Percentiles rank a stretch among this genome's conserved stretches.
Conservation (phyloP, 768 basidiomycete genomes). For the Cubamyces sp. region DNA sequence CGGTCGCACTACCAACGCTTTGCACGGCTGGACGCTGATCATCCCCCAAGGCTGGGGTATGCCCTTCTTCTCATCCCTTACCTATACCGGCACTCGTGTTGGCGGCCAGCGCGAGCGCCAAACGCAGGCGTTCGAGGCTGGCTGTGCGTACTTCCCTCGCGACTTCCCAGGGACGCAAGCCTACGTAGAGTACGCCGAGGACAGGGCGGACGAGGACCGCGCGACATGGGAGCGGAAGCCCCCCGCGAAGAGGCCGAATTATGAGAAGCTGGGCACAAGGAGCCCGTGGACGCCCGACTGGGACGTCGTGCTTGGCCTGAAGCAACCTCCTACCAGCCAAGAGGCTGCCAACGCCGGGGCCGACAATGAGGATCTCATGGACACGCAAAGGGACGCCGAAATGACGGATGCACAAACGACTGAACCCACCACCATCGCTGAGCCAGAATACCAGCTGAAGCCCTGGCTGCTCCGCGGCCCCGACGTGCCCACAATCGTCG, state of each 20-base stretch:
- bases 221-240: constrained; percentile 79
- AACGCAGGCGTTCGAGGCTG: constrained; percentile 84
- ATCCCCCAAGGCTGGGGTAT: constrained; percentile 90
- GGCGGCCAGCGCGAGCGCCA: constrained; percentile 84
- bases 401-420: constrained; percentile 13
- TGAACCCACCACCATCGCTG: not conserved
- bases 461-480: constrained; percentile 78
- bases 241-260: constrained; percentile 84
- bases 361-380: constrained; percentile 43
- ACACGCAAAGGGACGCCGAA: constrained; percentile 59
- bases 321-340: not conserved
- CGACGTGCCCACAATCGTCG: constrained; percentile 50
- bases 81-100: constrained; percentile 81
- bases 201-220: constrained; percentile 56
- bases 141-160: constrained; percentile 73
- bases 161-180: constrained; percentile 70
- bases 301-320: constrained; percentile 65
- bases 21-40: constrained; percentile 89
- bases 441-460: constrained; percentile 28
- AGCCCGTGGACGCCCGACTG: constrained; percentile 83
- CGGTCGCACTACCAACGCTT: constrained; percentile 27
- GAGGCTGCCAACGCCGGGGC: not conserved
- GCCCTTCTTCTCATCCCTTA: constrained; percentile 84
- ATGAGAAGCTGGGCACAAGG: constrained; percentile 59
- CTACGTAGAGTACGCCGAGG: constrained; percentile 52